phyloP scores from a whole-genome alignment of 441 rosid genomes.

The Pelargonium fulgidum region DNA sequence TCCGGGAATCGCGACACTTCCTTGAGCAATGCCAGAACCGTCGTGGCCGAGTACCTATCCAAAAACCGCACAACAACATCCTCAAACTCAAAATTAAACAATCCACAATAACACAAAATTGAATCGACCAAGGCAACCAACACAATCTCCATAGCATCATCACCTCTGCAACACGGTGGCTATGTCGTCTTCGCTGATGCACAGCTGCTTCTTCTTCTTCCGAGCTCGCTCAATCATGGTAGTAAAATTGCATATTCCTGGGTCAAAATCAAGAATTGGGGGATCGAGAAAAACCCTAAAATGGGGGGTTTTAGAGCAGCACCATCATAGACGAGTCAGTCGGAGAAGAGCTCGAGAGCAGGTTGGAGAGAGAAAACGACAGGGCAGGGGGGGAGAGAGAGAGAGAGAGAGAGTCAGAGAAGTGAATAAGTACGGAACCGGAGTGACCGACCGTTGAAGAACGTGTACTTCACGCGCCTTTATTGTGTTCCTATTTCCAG shows the following conservation, averaged over 20 bases:
- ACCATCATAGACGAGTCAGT: neutral
- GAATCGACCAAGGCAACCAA: neutral
- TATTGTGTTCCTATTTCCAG: neutral
- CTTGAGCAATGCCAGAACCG: constrained; percentile 12
- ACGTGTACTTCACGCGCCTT: neutral
- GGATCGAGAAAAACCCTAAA: neutral
- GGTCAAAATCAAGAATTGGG: neutral
- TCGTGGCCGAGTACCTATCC: constrained; percentile 13
- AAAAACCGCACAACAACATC: neutral
- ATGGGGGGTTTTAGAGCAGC: neutral
- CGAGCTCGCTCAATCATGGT: neutral
- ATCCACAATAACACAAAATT: neutral
- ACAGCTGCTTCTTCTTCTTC: constrained; percentile 5
- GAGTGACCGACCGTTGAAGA: constrained; percentile 7
- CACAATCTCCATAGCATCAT: neutral
- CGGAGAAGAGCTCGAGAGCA: neutral
- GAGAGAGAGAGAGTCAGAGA: neutral
- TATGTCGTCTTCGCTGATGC: constrained; percentile 6
- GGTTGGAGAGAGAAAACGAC: too few relatives aligned
- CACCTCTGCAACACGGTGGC: constrained; percentile 6
- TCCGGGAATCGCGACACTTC: neutral
- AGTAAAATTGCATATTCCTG: constrained; percentile 1
- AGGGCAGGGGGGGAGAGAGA: neutral
- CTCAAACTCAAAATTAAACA: neutral
- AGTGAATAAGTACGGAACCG: neutral